Conservation (phyloP, 768 basidiomycete genomes). For the Mycena alexandri region DNA sequence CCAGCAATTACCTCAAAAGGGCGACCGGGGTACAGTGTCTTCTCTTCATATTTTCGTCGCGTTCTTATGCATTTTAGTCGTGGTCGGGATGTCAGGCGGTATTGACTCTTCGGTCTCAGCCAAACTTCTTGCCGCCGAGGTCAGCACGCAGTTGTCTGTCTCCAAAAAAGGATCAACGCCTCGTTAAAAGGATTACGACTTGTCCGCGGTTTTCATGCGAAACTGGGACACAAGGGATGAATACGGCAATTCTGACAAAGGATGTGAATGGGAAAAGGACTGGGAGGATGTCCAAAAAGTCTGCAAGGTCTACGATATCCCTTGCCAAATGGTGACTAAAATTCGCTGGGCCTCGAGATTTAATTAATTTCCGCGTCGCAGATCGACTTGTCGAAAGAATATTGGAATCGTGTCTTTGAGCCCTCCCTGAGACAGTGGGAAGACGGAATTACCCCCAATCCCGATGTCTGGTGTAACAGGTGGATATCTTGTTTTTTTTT, state of each 20-base stretch:
- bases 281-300: conserved; percentile 92
- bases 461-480: conserved; percentile 94
- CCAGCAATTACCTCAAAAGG: conserved; percentile 27
- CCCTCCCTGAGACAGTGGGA: conserved; percentile 87
- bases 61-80: conserved; percentile 61
- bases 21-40: conserved; percentile 36
- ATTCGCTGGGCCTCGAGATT: conserved; percentile 1
- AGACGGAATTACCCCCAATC: conserved; percentile 87
- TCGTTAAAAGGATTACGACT: conserved; percentile 74
- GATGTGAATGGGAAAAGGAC: conserved; percentile 96
- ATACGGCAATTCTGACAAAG: conserved; percentile 73
- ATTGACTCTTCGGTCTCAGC: conserved; percentile 95
- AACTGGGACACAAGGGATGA: conserved; percentile 96
- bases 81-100: conserved; percentile 95
- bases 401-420: conserved; percentile 93
- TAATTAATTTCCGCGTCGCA: conserved; percentile 44
- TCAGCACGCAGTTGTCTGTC: conserved; percentile 42
- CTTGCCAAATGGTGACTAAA: conserved; percentile 73
- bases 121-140: conserved; percentile 77
- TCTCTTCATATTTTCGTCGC: too few relatives aligned
- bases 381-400: conserved; percentile 91
- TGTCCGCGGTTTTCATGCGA: conserved; percentile 94
- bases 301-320: conserved; percentile 77
- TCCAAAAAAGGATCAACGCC: not conserved
- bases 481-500: conserved; percentile 50